Base-by-base conservation (phyloP, 2,329 filamentous ascomycete species). In the Elsinoe arachidis region DNA sequence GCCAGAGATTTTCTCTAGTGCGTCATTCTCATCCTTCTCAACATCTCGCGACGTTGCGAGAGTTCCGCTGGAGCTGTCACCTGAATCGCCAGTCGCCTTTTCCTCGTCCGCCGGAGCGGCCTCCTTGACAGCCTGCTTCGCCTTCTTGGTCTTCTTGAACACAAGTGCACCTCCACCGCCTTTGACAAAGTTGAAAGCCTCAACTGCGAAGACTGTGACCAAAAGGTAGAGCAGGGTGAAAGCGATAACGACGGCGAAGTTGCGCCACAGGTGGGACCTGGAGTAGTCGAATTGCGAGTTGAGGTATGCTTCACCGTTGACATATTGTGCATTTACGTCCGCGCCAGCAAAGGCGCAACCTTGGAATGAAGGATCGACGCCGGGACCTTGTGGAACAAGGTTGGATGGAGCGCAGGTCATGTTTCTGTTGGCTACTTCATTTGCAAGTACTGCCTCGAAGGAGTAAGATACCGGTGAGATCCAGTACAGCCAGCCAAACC, bases 211-310 rank as follows among this genome's bases (percentile, higher is more conserved):
- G 4, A 86, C 79, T 0, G 88, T 92, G 30, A 92, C 71, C 10
- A 84, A 62, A 11, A 95, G 80, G 66, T 92, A 95, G 4, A 90
- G 78, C 1, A 88, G 76, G 1, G 83, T 80, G 62, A 89, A 93
- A 0, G 85, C 88, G 63, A 91, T 83, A 1, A 93, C 72, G 2
- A 91, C 84, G 33, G 86, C 88, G 65, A 88, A 90, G 67, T 92
- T 90, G 2, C 88, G 82, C 76, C 84, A 86, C 0, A 86, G 69
- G 64, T 86, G 76, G 23, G 70, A 72, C 15, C 81, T 73, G 0
- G 76, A 76, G 63, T 84, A 85, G 44, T 78, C 72, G 68, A 80
- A 86, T 6, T 76, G 76, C 0, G 75, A 74, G 9, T 72, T 63
- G 1, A 86, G 66, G 63, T 86, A 87, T 19, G 71, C 70, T 1